Evolutionary conservation across 169 alveolate species (phyloP).

Genomic region (Plasmodium cynomolgi): DNA sequence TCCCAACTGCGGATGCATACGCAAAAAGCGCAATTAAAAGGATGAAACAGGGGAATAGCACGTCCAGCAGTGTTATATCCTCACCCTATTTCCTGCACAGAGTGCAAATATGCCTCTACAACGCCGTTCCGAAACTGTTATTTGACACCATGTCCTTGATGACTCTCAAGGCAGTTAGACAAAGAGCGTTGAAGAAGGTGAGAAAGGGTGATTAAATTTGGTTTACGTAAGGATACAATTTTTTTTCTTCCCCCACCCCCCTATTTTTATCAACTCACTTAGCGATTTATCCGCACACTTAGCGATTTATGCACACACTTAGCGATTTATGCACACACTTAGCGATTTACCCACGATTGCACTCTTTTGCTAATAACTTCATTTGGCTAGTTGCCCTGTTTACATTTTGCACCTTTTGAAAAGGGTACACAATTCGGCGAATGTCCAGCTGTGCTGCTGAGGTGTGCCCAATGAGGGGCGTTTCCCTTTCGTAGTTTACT

Average conservation of each 20-base stretch:
- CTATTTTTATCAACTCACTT: not conserved
- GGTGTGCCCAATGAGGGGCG: not conserved
- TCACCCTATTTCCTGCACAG: constrained; percentile 76
- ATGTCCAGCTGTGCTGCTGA: not conserved
- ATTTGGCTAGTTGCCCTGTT: not conserved
- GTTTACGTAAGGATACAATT: not conserved
- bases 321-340: not conserved
- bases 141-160: constrained; percentile 13
- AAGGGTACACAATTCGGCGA: not conserved
- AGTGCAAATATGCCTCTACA: constrained; percentile 63
- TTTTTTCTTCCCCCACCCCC: not conserved
- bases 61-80: constrained; percentile 26
- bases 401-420: not conserved
- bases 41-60: constrained; percentile 49
- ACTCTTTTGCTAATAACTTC: not conserved
- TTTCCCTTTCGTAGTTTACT: not conserved
- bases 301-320: too few relatives aligned
- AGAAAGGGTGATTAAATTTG: not conserved
- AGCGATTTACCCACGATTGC: not conserved
- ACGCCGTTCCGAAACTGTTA: constrained; percentile 21
- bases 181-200: constrained; percentile 29
- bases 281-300: not conserved
- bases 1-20: constrained; percentile 76
- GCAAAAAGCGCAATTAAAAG: constrained; percentile 33
- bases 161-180: constrained; percentile 37